Evolutionary conservation across 2,329 filamentous ascomycete genomes (phyloP).

Genomic region (Exophiala viscosa): DNA sequence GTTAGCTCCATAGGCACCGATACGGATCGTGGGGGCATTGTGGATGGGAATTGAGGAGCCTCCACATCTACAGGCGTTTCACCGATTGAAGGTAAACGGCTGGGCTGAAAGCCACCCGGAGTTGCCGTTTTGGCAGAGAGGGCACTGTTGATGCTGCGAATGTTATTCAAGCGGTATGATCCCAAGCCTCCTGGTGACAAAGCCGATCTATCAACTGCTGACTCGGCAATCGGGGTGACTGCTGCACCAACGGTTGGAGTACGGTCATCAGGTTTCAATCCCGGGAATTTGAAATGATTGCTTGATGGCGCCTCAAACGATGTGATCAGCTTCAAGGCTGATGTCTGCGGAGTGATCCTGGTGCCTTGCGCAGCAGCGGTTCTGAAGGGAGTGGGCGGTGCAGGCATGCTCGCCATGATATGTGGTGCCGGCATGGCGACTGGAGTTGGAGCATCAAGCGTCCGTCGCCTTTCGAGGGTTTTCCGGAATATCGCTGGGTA

Average conservation of each 20-base stretch:
- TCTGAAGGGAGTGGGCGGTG: conserved; percentile 27
- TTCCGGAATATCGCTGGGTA: conserved; percentile 24
- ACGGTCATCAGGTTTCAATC: conserved; percentile 50
- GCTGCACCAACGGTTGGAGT: conserved; percentile 74
- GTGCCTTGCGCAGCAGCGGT: conserved; percentile 39
- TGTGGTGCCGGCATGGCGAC: conserved; percentile 38
- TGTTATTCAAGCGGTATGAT: conserved; percentile 53
- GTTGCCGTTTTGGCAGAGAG: conserved; percentile 63
- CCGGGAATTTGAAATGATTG: conserved; percentile 61
- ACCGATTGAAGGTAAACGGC: conserved; percentile 71
- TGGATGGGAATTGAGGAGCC: conserved; percentile 31
- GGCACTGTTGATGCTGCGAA: conserved; percentile 66
- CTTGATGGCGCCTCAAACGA: conserved; percentile 61
- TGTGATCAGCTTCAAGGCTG: conserved; percentile 86
- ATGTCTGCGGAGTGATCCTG: conserved; percentile 67
- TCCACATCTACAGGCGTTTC: conserved; percentile 59
- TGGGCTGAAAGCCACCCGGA: conserved; percentile 53
- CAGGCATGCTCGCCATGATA: conserved; percentile 12
- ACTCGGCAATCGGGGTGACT: conserved; percentile 83
- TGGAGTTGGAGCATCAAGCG: conserved; percentile 53
- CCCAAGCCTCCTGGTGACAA: conserved; percentile 66
- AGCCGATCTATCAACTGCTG: conserved; percentile 58
- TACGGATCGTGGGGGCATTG: conserved; percentile 38
- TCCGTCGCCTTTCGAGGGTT: conserved; percentile 24
- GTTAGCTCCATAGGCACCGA: conserved; percentile 28